Base-by-base conservation (phyloP, 2,329 filamentous ascomycete genomes). In the Colletotrichum abscissum region DNA sequence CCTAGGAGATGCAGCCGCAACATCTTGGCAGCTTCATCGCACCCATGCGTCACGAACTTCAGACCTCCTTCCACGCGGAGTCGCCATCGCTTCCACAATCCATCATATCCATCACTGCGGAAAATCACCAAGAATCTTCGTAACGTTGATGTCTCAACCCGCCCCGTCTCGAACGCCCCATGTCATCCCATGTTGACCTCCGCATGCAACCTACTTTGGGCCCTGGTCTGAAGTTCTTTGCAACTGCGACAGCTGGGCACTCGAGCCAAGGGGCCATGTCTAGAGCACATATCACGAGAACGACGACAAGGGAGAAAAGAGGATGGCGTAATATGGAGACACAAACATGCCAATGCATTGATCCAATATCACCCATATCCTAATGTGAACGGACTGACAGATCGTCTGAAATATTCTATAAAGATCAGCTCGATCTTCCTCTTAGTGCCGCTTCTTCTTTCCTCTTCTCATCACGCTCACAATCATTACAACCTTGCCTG, bases 21-120 rank as follows among this genome's bases (percentile, higher is more conserved):
- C 71, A 57, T 33, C 71, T 73, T 73, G 71, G 71, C 71, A 73
- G 71, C 71, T 73, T 73, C 71, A 73, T 73, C 71, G 19, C 46
- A 24, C 33, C 60, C 67, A 65, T 73, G 67, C 60, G 60, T 60
- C 46, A 59, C 56, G 70, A 65, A 65, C 55, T 54, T 60, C 28
- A 54, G 33, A 52, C 38, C n/a, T n/a, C 58, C 33, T 49, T 60
- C 24, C 11, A 33, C 22, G 22, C 22, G 22, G 63, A 49, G 46
- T 56, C 35, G 35, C 58, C 22, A 28, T 28, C 26, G 22, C 54
- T 22, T 26, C 54, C 54, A 28, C n/a, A 26, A 49, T 19, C 59
- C 42, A 49, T 49, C 19, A 4, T 49, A 49, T 35, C 16, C 54
- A 46, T 14, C n/a, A 24, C 30, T 33, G 54, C 12, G 11, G 5